Evolutionary conservation across 305 asterid species (phyloP), one percentile per base, ranked within the genome.

Genomic region (Ilex paraguariensis): DNA sequence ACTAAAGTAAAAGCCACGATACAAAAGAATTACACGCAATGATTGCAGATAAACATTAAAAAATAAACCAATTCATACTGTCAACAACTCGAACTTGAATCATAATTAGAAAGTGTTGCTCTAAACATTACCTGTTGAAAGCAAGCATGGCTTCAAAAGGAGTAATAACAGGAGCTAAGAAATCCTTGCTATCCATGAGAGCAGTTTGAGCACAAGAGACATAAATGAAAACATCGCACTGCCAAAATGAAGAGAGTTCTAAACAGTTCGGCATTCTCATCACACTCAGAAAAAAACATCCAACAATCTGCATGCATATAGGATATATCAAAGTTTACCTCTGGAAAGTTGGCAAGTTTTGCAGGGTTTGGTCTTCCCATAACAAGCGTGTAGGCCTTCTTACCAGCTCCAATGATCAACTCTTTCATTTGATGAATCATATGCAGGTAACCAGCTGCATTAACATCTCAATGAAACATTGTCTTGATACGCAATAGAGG

Each of bases 341-440:
- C 96, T 1, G 97, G 98, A 79, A 92, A 92, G 75, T 92, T 92
- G 72, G 98, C 95, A 72, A 92, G 84, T 76, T 92, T 89, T 56
- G 97, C 90, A 70, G 98, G 98, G 60, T 92, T 92, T 39, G 97
- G 98, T 67, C 79, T 81, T 72, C 98, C 98, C 98, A 89, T 92
- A 46, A 92, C 93, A 75, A 92, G 84, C 57, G 88, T 92, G 70
- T 89, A 92, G 2, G 90, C 82, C 69, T 92, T 92, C 73, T 92
- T 92, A 63, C 96, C 97, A 74, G 98, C 91, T 73, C 73, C 77
- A 12, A 85, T 75, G 59, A 87, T 83, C 69, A 92, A 71, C 48
- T 89, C 96, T 72, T 75, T 85, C 93, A 89, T 84, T 70, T 80
- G 88, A 74, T 92, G 88, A 76, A 92, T 87, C 85, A 89, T 87